Evolutionary conservation across 2,329 filamentous ascomycete genomes (phyloP).

Genomic region (Epichloe gansuensis): DNA sequence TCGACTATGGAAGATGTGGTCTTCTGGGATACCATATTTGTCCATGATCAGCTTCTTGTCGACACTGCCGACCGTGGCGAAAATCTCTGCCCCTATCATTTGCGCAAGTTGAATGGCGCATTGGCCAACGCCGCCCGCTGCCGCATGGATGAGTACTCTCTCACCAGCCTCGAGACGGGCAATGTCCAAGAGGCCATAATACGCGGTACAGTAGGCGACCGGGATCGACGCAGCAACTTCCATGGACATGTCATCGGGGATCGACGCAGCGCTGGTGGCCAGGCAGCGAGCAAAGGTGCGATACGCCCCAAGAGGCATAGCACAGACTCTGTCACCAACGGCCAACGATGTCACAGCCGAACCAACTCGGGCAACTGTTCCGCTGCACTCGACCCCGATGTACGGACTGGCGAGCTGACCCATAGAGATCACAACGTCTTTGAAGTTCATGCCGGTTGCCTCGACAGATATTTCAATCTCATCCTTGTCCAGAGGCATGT

Average conservation of each 20-base stretch:
- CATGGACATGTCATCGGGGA: conserved; percentile 25
- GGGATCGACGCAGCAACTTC: conserved; percentile 27
- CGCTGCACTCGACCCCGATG: conserved; percentile 28
- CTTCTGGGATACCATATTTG: conserved; percentile 23
- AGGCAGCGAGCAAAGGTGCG: conserved; percentile 21
- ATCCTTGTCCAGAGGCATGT: conserved; percentile 18
- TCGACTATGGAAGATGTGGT: conserved; percentile 17
- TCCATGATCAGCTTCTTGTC: conserved; percentile 24
- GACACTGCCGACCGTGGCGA: conserved; percentile 26
- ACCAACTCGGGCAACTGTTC: conserved; percentile 37
- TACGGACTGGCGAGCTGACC: conserved; percentile 22
- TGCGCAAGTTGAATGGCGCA: conserved; percentile 26
- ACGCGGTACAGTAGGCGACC: conserved; percentile 27
- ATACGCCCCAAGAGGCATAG: conserved; percentile 21
- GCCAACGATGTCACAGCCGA: conserved; percentile 46
- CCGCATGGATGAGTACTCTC: conserved; percentile 27
- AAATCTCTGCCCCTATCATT: conserved; percentile 27
- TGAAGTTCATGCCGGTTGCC: conserved; percentile 32
- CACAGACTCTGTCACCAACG: conserved; percentile 62
- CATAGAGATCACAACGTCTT: conserved; percentile 32
- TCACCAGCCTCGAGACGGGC: conserved; percentile 25
- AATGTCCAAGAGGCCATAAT: conserved; percentile 25
- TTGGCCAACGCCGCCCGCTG: conserved; percentile 26
- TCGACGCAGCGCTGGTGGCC: conserved; percentile 20
- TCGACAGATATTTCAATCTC: conserved; percentile 31